Base-by-base conservation (phyloP, 768 basidiomycete genomes). In the Coprinopsis cinerea region DNA sequence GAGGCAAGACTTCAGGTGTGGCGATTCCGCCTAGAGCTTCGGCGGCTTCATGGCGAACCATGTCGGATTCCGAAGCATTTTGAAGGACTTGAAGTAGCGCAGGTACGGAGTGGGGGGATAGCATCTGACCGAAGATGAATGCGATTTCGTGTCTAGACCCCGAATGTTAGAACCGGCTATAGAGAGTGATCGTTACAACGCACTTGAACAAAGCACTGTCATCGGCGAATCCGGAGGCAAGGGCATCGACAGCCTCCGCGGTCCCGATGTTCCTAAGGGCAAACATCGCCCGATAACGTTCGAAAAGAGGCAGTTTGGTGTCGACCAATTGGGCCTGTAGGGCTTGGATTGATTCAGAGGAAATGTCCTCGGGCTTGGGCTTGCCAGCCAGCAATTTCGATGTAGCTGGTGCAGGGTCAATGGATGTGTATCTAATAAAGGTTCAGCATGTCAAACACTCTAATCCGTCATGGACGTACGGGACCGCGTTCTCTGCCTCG, bases 1-100 rank as follows among this genome's bases (percentile, higher is more conserved):
- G 77, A 1, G 88, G 85, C 27, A 97, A 74, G 2, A 96, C 93
- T 47, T 95, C 92, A 0, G 91, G 89, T 1, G 87, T 92, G 23
- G 86, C 94, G 49, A 99, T 98, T 3, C 95, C 92, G n/a, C 96
- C 96, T 0, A 99, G 77, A 5, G 96, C 96, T 66, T 99, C 96
- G 2, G 96, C 96, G 22, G 95, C 96, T 66, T 99, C 96, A 58
- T 99, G 96, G 26, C 96, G 81, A 9, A 99, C 96, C 95, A 99
- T 98, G 49, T 93, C 92, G 10, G 85, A 85, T 66, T 98, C 96
- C 1, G 69, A 61, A 1, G 64, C 48, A 55, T 92, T 70, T 55
- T 79, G 72, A n/a, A 99, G 74, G 24, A 95, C 89, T 32, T 77
- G 67, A 28, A 97, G 63, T 26, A 99, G 74, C 0, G 88, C 77